These are phyloP conservation scores for Penicillium antarcticum DNA, from an alignment of 495 filamentous ascomycete genomes.

Conservation along the genomic window DNA sequence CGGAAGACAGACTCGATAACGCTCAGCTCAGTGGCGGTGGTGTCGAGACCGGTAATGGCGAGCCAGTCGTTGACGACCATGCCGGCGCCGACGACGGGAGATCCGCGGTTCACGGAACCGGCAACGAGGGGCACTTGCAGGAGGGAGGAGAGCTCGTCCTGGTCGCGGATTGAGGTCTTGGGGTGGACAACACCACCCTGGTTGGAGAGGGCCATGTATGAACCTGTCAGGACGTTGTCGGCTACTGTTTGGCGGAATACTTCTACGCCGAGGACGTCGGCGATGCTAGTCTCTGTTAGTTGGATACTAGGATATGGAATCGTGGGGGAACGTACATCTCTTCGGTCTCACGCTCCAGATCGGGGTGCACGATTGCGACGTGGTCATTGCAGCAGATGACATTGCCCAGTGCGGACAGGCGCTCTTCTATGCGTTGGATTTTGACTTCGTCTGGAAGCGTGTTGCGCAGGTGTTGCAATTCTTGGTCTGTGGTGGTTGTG, in stretches of 20 bases:
- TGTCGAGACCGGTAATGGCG: conserved; percentile 94
- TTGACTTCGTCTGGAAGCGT: conserved; percentile 84
- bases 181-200: conserved; percentile 96
- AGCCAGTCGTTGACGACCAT: conserved; percentile 99
- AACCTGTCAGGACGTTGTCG: conserved; percentile 93
- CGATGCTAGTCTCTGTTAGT: conserved; percentile 50
- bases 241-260: conserved; percentile 97
- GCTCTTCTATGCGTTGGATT: conserved; percentile 95
- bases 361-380: conserved; percentile 93
- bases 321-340: conserved; percentile 57
- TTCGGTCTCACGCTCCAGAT: conserved; percentile 92
- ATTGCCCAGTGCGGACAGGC: conserved; percentile 91
- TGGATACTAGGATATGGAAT: not conserved
- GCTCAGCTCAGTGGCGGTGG: conserved; percentile 92
- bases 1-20: conserved; percentile 95
- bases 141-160: conserved; percentile 91
- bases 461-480: conserved; percentile 94
- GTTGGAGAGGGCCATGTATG: conserved; percentile 94
- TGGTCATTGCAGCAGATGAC: conserved; percentile 97
- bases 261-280: conserved; percentile 94
- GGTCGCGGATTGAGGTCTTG: conserved; percentile 93
- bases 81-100: conserved; percentile 89
- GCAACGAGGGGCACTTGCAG: conserved; percentile 95
- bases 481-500: conserved; percentile 94
- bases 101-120: conserved; percentile 87